These are phyloP conservation scores for Panus rudis DNA, from an alignment of 768 basidiomycete genomes.

Conservation along the genomic window DNA sequence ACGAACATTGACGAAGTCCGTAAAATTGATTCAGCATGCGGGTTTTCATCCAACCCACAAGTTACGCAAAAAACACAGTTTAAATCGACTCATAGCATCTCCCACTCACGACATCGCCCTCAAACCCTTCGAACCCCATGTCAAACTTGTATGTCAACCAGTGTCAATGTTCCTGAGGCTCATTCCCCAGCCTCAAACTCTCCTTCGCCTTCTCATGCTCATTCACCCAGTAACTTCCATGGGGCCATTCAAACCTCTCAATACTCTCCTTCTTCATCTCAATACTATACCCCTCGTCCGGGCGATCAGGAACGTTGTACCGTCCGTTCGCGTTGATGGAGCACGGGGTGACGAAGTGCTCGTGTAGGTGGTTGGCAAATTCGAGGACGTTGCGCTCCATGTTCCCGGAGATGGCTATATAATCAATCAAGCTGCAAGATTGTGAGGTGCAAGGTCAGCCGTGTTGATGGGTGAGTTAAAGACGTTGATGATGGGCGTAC, in stretches of 20 bases:
- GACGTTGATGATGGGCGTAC: constrained; percentile 25
- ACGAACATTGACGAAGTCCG: too few relatives aligned
- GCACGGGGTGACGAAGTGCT: constrained; percentile 85
- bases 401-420: constrained; percentile 82
- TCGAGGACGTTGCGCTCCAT: constrained; percentile 95
- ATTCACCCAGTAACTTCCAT: constrained; percentile 73
- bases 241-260: constrained; percentile 78
- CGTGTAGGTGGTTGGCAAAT: constrained; percentile 87
- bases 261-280: constrained; percentile 83
- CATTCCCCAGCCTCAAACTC: too few relatives aligned
- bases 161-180: too few relatives aligned
- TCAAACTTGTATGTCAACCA: too few relatives aligned
- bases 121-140: too few relatives aligned
- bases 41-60: too few relatives aligned
- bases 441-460: neutral
- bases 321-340: constrained; percentile 80
- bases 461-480: neutral
- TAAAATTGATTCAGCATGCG: too few relatives aligned
- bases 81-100: too few relatives aligned
- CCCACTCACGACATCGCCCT: too few relatives aligned
- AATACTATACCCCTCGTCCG: constrained; percentile 83
- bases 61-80: too few relatives aligned
- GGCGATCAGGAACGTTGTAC: constrained; percentile 78
- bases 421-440: constrained; percentile 73
- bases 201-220: constrained; percentile 14